Base-by-base conservation (phyloP, 192 early-diverging fungal genomes). In the Backusella mclennaniae region DNA sequence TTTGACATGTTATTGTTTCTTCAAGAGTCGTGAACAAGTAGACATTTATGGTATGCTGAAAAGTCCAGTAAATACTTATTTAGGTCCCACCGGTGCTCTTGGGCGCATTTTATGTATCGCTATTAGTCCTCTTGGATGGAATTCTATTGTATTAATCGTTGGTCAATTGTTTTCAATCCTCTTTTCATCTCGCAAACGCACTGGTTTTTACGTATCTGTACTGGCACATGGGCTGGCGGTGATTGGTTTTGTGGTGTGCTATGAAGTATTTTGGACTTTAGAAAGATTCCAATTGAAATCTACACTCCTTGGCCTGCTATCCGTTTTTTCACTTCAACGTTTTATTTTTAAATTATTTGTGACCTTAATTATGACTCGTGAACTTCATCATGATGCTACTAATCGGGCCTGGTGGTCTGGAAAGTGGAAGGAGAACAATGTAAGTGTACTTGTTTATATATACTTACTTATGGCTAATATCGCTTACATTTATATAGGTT, bases 361-460 rank as follows among this genome's bases (percentile, higher is more conserved):
- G 74, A 83, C 85, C 36, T 74, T 91, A 69, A 81, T 90, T 68
- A 76, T 92, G 56, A 86, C 91, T 74, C 86, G 91, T 44, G 91
- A 92, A 79, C 85, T 90, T 81, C 88, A 87, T 63, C 84, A 90
- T 76, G 88, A 91, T 73, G 89, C 87, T 77, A 86, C 88, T 59
- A 91, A 92, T 78, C 84, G 90, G 66, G 89, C 90, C 14, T 92
- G 91, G 91, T 92, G 91, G 91, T 88, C 88, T 1, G 91, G 91
- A 17, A 83, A 82, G 56, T 92, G 91, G 91, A 84, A 86, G 56
- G 84, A 87, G 75, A 87, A 84, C 77, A 85, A 87, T 71, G 86
- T 92, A 86, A 87, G 87, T 73, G 76, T 83, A 79, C 84, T 26
- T 29, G 3, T 26, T 6, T 3, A 3, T 26, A 7, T 15, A 26